A percentile compares a stretch with the other conserved stretches of the same genome.
phyloP scores from a whole-genome alignment of 148 eudicot species.

The Nepenthes gracilis region DNA sequence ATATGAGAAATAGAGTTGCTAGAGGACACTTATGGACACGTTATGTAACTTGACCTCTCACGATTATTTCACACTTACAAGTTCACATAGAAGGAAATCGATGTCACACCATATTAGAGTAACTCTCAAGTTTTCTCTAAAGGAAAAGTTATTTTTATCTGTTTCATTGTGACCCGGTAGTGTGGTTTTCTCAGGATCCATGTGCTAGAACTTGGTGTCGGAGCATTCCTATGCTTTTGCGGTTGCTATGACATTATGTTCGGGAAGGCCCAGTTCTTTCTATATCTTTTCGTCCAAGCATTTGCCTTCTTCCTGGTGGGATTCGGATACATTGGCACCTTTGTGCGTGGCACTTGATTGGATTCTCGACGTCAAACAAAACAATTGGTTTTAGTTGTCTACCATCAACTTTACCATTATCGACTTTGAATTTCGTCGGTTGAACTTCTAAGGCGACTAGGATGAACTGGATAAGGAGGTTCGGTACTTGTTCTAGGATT shows the following conservation, averaged over 20 bases:
- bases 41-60: too few relatives aligned
- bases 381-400: too few relatives aligned
- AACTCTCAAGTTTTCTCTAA: background rate
- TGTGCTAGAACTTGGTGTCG: conserved; percentile 23
- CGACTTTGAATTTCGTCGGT: too few relatives aligned
- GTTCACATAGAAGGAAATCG: too few relatives aligned
- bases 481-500: too few relatives aligned
- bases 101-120: background rate
- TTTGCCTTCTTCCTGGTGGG: conserved; percentile 24
- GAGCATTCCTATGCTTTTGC: conserved; percentile 28
- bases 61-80: too few relatives aligned
- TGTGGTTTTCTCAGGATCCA: conserved; percentile 16
- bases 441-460: too few relatives aligned
- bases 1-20: too few relatives aligned
- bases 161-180: background rate
- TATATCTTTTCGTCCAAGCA: conserved; percentile 26
- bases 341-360: conserved; percentile 6
- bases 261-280: conserved; percentile 21
- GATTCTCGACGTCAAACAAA: background rate
- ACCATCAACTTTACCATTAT: background rate
- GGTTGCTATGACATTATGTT: conserved; percentile 21
- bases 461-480: too few relatives aligned
- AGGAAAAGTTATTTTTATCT: too few relatives aligned
- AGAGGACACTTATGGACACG: too few relatives aligned
- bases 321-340: conserved; percentile 27